Evolutionary conservation across 2,329 filamentous ascomycete genomes (phyloP), one percentile per base, ranked within the genome.

Genomic region (Chrysoporthe puriensis): DNA sequence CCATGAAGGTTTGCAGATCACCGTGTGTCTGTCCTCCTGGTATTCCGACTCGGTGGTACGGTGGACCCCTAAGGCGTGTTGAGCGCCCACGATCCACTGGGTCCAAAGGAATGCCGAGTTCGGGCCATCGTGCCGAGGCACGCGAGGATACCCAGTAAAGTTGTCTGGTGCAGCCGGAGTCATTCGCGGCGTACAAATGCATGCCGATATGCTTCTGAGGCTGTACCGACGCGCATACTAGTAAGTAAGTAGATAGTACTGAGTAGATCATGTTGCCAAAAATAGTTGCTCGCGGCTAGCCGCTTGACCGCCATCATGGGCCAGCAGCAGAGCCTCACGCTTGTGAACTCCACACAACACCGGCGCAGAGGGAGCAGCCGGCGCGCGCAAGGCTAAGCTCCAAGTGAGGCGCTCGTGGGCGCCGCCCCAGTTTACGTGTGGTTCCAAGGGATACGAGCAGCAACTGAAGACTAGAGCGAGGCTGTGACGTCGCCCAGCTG

Each of bases 181-280:
- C 26, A 2, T 26, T 26, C 26, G 26, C 26, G 26, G 26, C 26
- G 26, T 26, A 26, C 26, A 26, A 26, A 26, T 26, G 26, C 26
- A 26, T 26, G 26, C 26, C 26, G 26, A 26, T 26, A 26, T 26
- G 26, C 26, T 26, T 26, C 26, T 26, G 26, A 26, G 26, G 26
- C 26, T 26, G 26, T 26, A 26, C 26, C 26, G 26, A 26, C 26
- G 7, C 46, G 18, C 6, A 48, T 26, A 2, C 21, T 26, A 52
- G 21, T 9, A 32, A 14, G 48, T 13, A 3, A 4, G 26, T 50
- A 32, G 9, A 26, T 26, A 26, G 43, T 21, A 50, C 7, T 9
- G 3, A 54, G 66, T 42, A 67, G 56, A 65, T 65, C 62, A 21
- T 36, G 36, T 46, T 62, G 26, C 66, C 66, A 61, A 67, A 65